Conservation (phyloP, 192 early-diverging fungal species). For the Rhizophagus clarus region DNA sequence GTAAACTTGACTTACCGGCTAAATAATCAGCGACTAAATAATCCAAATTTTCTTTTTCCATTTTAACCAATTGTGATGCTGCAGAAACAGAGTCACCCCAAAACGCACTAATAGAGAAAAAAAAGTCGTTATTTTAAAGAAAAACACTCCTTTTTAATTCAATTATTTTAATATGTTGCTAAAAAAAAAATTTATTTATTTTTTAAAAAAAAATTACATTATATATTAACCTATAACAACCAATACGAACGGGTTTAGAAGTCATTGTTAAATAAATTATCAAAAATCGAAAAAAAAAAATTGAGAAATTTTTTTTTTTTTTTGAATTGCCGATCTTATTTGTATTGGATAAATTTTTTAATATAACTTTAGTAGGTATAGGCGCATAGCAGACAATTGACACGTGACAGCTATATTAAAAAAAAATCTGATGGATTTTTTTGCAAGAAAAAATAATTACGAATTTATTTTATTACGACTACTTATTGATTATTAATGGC, state of each 20-base stretch:
- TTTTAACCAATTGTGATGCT: constrained; percentile 55
- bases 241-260: constrained; percentile 52
- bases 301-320: too few relatives aligned
- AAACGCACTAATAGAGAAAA: constrained; percentile 42
- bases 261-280: too few relatives aligned
- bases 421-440: too few relatives aligned
- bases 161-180: not conserved
- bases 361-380: too few relatives aligned
- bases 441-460: too few relatives aligned
- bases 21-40: constrained; percentile 68
- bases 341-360: too few relatives aligned
- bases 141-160: not conserved
- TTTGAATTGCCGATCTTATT: too few relatives aligned
- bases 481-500: too few relatives aligned
- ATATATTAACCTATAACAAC: constrained; percentile 45
- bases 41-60: constrained; percentile 48
- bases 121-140: not conserved
- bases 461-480: too few relatives aligned
- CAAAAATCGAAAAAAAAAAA: too few relatives aligned
- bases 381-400: too few relatives aligned
- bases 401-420: too few relatives aligned
- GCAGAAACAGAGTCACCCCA: constrained; percentile 62
- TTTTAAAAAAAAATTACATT: not conserved
- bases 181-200: not conserved
- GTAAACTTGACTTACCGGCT: constrained; percentile 41